Conservation (phyloP, 768 basidiomycete genomes). For the Daedalea quercina region DNA sequence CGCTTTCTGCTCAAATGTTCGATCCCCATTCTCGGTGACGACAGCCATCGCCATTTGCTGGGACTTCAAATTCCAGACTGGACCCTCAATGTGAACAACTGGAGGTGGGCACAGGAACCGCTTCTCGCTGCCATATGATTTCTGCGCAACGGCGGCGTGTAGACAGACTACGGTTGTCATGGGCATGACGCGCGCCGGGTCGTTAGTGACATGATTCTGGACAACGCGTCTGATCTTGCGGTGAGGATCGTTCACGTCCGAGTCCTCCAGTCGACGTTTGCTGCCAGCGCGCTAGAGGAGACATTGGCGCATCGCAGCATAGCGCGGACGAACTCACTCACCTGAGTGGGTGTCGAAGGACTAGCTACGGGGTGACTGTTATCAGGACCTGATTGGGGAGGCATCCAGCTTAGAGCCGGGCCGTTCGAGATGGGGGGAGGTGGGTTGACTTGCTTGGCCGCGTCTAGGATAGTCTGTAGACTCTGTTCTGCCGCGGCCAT, state of each 20-base stretch:
- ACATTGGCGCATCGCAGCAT: neutral
- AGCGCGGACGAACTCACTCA: neutral
- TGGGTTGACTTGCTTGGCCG: conserved; percentile 10
- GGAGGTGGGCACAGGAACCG: conserved; percentile 92
- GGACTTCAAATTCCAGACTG: conserved; percentile 75
- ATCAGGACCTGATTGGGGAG: conserved; percentile 1
- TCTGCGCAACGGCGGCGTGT: conserved; percentile 91
- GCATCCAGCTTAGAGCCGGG: conserved; percentile 16
- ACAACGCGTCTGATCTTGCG: conserved; percentile 81
- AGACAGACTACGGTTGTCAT: conserved; percentile 90
- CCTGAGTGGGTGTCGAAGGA: conserved; percentile 9
- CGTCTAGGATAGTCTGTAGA: conserved; percentile 21
- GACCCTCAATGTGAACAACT: conserved; percentile 87
- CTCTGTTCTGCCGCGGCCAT: neutral
- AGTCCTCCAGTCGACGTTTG: conserved; percentile 72
- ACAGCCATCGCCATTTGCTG: conserved; percentile 84
- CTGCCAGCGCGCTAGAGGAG: conserved; percentile 33
- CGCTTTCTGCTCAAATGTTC: conserved; percentile 80
- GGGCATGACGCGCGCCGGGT: conserved; percentile 67
- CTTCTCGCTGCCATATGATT: conserved; percentile 94
- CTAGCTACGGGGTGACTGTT: neutral
- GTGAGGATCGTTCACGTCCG: conserved; percentile 56
- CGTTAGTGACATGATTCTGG: conserved; percentile 74
- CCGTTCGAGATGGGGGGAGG: conserved; percentile 7
- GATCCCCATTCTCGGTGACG: conserved; percentile 77